Evolutionary conservation across 257 asterid species (phyloP), one percentile per base, ranked within the genome.

Genomic region (Fraxinus americana): DNA sequence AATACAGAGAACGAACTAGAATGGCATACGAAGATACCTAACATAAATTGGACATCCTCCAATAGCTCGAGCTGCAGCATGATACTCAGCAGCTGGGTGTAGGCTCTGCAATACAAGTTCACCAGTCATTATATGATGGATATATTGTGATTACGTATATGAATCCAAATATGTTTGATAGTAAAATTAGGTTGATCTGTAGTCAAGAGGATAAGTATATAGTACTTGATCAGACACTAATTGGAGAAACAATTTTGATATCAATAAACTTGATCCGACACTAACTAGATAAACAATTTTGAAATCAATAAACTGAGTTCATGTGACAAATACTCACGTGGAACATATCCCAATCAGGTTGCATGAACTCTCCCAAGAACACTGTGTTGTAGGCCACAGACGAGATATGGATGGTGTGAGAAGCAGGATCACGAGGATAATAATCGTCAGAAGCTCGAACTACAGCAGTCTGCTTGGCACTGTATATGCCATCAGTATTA

Each of bases 281-380:
- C 35, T 32, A 32, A 32, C 5, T 52, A 0, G 61, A 52, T 2
- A 11, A 48, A 50, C 61, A 16, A 50, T 17, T 14, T 52, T 52
- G n/a, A 14, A 17, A 52, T 17, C 65, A 54, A 54, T 54, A 54
- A 19, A 54, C 27, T n/a, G 4, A 54, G n/a, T 54, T 54, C n/a
- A n/a, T 6, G 36, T 69, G 16, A 71, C 36, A 45, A 72, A 27
- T 71, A 85, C 97, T 87, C 81, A 95, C 99, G 23, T 95, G 99
- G 81, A 95, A 95, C 96, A 91, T 95, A 86, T 95, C 99, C 99
- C 99, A 94, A 77, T 94, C 99, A 68, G 97, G 97, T 68, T 94
- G 97, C 97, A 91, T 91, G 68, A 92, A 91, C 66, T 94, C 98
- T 79, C 97, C 98, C 67, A 94, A 88, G 88, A 94, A 94, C 3